Base-by-base conservation (phyloP, 345 rosid species). In the Lepidium didymum region DNA sequence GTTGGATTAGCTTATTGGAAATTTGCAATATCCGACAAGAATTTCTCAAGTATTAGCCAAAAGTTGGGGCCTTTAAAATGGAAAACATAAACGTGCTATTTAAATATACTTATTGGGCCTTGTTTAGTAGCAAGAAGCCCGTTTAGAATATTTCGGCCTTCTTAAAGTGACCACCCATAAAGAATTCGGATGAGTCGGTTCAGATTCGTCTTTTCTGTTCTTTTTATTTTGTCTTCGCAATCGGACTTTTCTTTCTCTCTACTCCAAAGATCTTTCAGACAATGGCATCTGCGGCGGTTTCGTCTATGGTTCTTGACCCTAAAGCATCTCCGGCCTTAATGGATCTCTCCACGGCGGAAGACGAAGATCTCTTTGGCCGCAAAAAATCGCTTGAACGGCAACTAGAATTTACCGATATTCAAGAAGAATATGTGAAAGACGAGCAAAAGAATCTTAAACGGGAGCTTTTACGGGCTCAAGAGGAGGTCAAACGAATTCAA, bases 401-500 rank as follows among this genome's bases (percentile, higher is more conserved):
- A 74, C 65, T 87, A 0, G 99, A 88, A 78, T 94, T 91, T 87
- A 85, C 86, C 56, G 98, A 90, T 67, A 90, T 93, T 35, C 97
- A 90, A 71, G 97, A 90, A 49, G 97, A 93, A 81, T 93, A 93
- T 53, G 96, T 93, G 42, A 93, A 93, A 71, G 98, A 93, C 71
- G 98, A 93, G 83, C 96, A 84, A 68, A 93, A 93, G 86, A 93
- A 93, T 67, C 83, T 93, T 46, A 90, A 93, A 78, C 75, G 97
- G 5, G 98, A 93, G 84, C 87, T 83, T 1, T 83, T 90, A 15
- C 81, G 98, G 12, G 97, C 98, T 8, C 96, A 93, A 81, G 98
- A 93, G 58, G 98, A 93, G 86, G 98, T 93, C 49, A 93, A 93
- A 75, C 81, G 98, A 70, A 93, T 93, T 76, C 97, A 93, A 68